phyloP scores from a whole-genome alignment of 352 stramenopile species.

The Phytopythium vexans region DNA sequence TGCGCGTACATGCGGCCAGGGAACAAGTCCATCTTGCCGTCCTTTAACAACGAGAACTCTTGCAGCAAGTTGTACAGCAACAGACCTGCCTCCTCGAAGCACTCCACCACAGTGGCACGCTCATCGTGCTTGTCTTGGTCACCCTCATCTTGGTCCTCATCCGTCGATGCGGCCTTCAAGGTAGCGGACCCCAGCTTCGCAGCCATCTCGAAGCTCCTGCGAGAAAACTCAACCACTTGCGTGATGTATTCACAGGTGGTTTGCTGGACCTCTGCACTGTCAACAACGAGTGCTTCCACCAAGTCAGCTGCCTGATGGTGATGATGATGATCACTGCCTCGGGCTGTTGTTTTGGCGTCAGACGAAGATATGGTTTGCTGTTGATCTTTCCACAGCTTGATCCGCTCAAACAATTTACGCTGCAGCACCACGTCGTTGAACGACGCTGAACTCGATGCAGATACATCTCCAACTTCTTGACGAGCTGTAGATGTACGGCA shows the following conservation, averaged over 20 bases:
- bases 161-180: neutral
- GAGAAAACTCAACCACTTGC: conserved; percentile 59
- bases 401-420: conserved; percentile 47
- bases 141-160: conserved; percentile 13
- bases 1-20: conserved; percentile 20
- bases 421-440: conserved; percentile 41
- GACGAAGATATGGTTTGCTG: conserved; percentile 4
- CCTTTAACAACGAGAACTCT: conserved; percentile 54
- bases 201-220: conserved; percentile 67
- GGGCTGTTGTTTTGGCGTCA: conserved; percentile 5
- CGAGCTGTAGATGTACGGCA: conserved; percentile 1
- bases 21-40: conserved; percentile 22
- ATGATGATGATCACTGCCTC: conserved; percentile 1
- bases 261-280: conserved; percentile 41
- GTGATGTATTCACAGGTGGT: conserved; percentile 34
- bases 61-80: conserved; percentile 73
- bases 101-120: conserved; percentile 41
- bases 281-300: too few species aligned
- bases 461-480: neutral
- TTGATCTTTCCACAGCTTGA: conserved; percentile 50
- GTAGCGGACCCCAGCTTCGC: conserved; percentile 24
- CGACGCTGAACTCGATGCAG: conserved; percentile 7
- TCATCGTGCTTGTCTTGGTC: conserved; percentile 28
- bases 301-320: neutral
- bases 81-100: conserved; percentile 69